Conservation (phyloP, 2,329 filamentous ascomycete species). For the Neopestalotiopsis sp. region DNA sequence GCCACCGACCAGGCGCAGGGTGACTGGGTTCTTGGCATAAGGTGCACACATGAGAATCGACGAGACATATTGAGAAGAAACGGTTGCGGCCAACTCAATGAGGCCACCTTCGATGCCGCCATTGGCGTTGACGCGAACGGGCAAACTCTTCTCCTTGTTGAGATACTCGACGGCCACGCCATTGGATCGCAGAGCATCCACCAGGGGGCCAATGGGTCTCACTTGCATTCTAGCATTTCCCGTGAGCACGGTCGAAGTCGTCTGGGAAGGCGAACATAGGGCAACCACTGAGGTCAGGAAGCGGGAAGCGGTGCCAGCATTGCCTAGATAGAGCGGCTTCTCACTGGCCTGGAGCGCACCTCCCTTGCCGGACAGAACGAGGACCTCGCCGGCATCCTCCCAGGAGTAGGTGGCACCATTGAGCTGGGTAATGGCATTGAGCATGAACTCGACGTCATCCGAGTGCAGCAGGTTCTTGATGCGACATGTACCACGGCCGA, state of each 20-base stretch:
- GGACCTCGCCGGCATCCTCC: constrained; percentile 91
- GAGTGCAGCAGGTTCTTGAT: constrained; percentile 94
- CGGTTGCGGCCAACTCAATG: constrained; percentile 91
- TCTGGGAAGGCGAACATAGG: constrained; percentile 71
- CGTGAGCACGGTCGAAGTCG: constrained; percentile 78
- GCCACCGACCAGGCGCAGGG: constrained; percentile 87
- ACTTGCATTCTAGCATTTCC: constrained; percentile 97
- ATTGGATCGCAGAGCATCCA: constrained; percentile 86
- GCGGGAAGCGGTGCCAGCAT: constrained; percentile 93
- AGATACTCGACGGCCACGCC: constrained; percentile 88
- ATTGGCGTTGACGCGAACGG: constrained; percentile 80
- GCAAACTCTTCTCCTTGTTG: constrained; percentile 82
- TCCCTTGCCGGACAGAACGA: constrained; percentile 90
- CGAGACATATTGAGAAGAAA: constrained; percentile 99
- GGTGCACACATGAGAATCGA: constrained; percentile 96
- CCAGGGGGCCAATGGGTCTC: constrained; percentile 88
- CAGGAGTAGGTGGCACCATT: constrained; percentile 88
- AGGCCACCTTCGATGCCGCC: constrained; percentile 83
- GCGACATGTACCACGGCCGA: constrained; percentile 83
- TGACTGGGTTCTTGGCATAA: constrained; percentile 93
- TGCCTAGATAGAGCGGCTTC: constrained; percentile 87
- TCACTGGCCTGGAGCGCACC: constrained; percentile 78
- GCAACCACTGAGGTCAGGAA: constrained; percentile 93
- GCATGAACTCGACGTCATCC: constrained; percentile 96
- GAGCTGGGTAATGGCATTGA: constrained; percentile 85